A percentile compares a stretch with the other conserved stretches of the same genome.
These are phyloP conservation scores for Earliella scabrosa DNA, from an alignment of 1,284 basidiomycete species.

Conservation along the genomic window DNA sequence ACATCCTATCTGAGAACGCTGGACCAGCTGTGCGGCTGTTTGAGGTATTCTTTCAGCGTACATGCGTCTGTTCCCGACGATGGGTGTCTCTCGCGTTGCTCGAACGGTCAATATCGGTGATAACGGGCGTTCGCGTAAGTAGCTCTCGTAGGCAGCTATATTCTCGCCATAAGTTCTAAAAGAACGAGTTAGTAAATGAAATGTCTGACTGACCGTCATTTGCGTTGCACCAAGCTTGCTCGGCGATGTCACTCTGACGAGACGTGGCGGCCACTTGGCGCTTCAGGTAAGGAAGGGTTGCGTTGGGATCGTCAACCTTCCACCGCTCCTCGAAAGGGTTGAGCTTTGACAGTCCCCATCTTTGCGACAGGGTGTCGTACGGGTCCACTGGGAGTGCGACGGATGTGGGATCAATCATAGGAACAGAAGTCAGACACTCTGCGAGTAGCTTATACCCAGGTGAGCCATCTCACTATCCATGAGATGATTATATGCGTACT, in stretches of 20 bases:
- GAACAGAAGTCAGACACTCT: constrained; percentile 45
- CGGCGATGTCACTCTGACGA: constrained; percentile 13
- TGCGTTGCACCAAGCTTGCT: constrained; percentile 39
- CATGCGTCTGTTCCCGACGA: constrained; percentile 23
- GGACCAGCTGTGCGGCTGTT: constrained; percentile 11
- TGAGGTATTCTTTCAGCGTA: constrained; percentile 2
- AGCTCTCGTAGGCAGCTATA: constrained; percentile 26
- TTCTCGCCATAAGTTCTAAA: constrained; percentile 2
- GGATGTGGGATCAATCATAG: constrained; percentile 52
- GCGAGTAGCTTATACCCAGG: constrained; percentile 44
- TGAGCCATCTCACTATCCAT: background rate
- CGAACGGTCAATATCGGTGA: constrained; percentile 45
- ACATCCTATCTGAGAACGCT: background rate
- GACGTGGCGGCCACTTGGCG: constrained; percentile 26
- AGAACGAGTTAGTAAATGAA: background rate
- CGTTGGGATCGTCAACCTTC: constrained; percentile 39
- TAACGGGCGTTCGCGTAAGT: constrained; percentile 36
- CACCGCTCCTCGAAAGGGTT: constrained; percentile 50
- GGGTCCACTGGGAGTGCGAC: constrained; percentile 55
- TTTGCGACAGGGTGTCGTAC: constrained; percentile 43
- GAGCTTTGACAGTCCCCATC: constrained; percentile 34
- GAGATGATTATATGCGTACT: constrained; percentile 33
- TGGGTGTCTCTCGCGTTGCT: constrained; percentile 44
- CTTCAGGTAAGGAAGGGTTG: constrained; percentile 44
- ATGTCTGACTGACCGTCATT: constrained; percentile 24